Conservation (phyloP, 2,329 filamentous ascomycete species). For the Fusarium piperis region DNA sequence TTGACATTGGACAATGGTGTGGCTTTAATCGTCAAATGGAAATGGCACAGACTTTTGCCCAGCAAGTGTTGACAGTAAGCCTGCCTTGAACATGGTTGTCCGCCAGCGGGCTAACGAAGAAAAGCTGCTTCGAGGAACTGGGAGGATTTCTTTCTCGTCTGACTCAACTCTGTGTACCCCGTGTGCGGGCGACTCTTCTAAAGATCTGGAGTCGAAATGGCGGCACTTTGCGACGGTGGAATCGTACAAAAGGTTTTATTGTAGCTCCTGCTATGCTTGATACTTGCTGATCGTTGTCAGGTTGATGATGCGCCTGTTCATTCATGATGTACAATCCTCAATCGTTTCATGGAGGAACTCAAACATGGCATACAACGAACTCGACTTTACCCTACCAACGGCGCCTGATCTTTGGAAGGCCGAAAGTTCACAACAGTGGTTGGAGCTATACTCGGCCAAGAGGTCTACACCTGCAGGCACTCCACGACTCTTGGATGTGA, state of each 20-base stretch:
- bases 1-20: conserved; percentile 39
- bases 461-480: conserved; percentile 8
- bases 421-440: conserved; percentile 29
- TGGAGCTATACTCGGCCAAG: conserved; percentile 27
- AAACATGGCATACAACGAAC: conserved; percentile 36
- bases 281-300: conserved; percentile 26
- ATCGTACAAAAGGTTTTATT: conserved; percentile 36
- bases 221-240: conserved; percentile 27
- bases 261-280: not conserved
- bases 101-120: conserved; percentile 5
- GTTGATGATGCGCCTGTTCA: conserved; percentile 35
- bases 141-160: conserved; percentile 32
- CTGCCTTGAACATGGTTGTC: not conserved
- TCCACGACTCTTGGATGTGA: conserved; percentile 32
- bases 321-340: conserved; percentile 38
- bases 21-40: conserved; percentile 35
- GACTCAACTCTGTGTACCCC: conserved; percentile 26
- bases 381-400: conserved; percentile 33
- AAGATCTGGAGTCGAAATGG: conserved; percentile 37
- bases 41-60: conserved; percentile 28
- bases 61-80: conserved; percentile 32
- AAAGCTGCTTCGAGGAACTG: conserved; percentile 36
- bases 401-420: conserved; percentile 37
- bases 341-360: conserved; percentile 34
- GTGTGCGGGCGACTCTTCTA: conserved; percentile 19